Evolutionary conservation across 2,329 filamentous ascomycete genomes (phyloP), one percentile per base, ranked within the genome.

Genomic region (Exophiala mesophila): DNA sequence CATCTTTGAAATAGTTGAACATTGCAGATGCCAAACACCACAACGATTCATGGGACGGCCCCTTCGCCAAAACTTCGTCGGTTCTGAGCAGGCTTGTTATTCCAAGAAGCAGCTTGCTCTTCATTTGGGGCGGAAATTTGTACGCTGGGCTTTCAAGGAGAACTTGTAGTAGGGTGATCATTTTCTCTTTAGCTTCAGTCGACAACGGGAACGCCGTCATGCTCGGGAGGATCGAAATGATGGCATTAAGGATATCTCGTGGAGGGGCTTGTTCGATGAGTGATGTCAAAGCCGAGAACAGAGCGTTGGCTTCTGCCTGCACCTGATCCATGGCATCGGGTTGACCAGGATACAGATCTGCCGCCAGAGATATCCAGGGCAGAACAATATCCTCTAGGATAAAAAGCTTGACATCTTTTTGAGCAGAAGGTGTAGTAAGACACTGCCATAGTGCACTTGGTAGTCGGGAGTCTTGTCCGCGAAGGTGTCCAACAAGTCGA

Each of bases 1-100:
- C 76, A 61, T 97, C 89, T 55, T 82, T 86, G 69, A 97, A 90
- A 60, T 89, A 95, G 41, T 87, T 85, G 59, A 95, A 97, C 23
- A 97, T 74, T 0, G 85, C 82, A 3, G 85, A 83, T 7, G 92
- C 66, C 0, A 86, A 86, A 33, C 78, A 71, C 59, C 85, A 94
- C 1, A 94, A 77, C 24, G 76, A 73, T 32, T 74, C 67, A 36
- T 78, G 78, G 12, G 90, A 66, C 17, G 74, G 71, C 4, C 64
- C 57, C 36, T 84, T 73, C 9, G 38, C n/a, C 19, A 38, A 32
- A n/a, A 33, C 18, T n/a, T 37, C 43, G 17, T 28, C 19, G 3
- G 34, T 24, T 5, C 39, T 16, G 10, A 52, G 36, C 42, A 50
- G 44, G 18, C 34, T 43, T 18, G 50, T 29, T 15, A 50, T 40